Evolutionary conservation across 345 rosid species (phyloP), one percentile per base, ranked within the genome.

Genomic region (Eucalyptus paniculata): DNA sequence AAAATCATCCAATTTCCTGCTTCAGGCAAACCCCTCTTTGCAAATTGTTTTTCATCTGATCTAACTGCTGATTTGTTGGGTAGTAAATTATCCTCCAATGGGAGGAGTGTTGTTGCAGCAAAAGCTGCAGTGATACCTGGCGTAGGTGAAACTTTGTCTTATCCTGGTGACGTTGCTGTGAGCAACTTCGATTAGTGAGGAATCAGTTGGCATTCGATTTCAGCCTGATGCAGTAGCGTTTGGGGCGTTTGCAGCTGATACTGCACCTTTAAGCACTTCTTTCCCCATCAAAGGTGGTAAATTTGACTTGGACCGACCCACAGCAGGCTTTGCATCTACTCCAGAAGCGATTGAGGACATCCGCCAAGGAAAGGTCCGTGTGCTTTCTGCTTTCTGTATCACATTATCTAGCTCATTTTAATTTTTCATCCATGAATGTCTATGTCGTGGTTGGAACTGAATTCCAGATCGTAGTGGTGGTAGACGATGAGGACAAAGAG

Each of bases 401-500:
- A 7, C 17, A 77, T 54, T 83, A 24, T 53, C 9, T 21, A 37
- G 3, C 42, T 23, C 88, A 34, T 51, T 86, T 51, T 86, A 56
- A 50, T 86, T 12, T 24, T 86, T 34, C 26, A 26, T 50, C 45
- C 45, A 26, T 50, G 9, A n/a, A 32, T 18, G 88, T 85, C 87
- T 53, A 8, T 65, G 72, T 83, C 26, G 87, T 91, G 80, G 91
- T 88, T 89, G 72, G 86, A 28, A 51, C 45, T 86, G 69, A 26
- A 53, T 62, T 94, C 92, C 96, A 97, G 98, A 91, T 96, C 90
- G 98, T 96, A 87, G 86, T 95, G 72, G 99, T 95, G 86, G 99
- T 92, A 37, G 98, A 96, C 65, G 98, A 96, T 82, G 99, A 97
- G 92, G 98, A 97, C 77, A 86, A 98, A 93, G 98, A 97, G 91